Evolutionary conservation across 2,329 filamentous ascomycete species (phyloP), one percentile per base, ranked within the genome.

Genomic region (Herpotrichia juniperi): DNA sequence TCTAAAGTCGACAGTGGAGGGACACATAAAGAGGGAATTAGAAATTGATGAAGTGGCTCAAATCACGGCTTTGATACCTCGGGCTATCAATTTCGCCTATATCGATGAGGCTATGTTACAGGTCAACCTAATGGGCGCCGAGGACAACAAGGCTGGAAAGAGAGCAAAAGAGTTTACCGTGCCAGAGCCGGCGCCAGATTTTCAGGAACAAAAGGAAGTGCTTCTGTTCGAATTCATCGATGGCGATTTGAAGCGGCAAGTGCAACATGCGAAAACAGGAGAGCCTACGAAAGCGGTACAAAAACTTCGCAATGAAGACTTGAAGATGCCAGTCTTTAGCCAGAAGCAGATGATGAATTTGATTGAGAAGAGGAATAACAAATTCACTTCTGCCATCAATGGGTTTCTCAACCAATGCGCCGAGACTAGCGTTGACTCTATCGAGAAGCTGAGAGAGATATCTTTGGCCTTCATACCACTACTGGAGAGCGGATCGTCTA

Each of bases 151-250:
- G 67, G 84, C 86, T 66, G 80, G 82, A 16, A 79, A 80, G 45
- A 77, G 79, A 56, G 79, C 80, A 10, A 78, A 79, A 46, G 77
- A 83, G 51, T 72, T 72, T 51, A 62, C 67, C 25, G 68, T 74
- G 14, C 54, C 65, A 1, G 65, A 69, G 42, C 66, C 67, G 6
- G 16, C 16, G 6, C 70, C 77, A 28, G 73, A 73, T 4, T 63
- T 70, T 34, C 64, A 77, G 54, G 76, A 78, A 30, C 79, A 78
- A 1, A 82, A 82, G 46, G 87, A 96, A 62, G 88, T 96, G 14
- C 75, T 99, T 21, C 84, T 93, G 30, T 96, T 99, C 64, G 94
- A 97, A 70, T 97, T 96, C 61, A 76, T 96, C 16, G 94, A 97
- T 70, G 93, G 89, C 0, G 93, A 97, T 68, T 74, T 97, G 60